Evolutionary conservation across 2,329 filamentous ascomycete species (phyloP).

Genomic region (Beauveria rudraprayagi): DNA sequence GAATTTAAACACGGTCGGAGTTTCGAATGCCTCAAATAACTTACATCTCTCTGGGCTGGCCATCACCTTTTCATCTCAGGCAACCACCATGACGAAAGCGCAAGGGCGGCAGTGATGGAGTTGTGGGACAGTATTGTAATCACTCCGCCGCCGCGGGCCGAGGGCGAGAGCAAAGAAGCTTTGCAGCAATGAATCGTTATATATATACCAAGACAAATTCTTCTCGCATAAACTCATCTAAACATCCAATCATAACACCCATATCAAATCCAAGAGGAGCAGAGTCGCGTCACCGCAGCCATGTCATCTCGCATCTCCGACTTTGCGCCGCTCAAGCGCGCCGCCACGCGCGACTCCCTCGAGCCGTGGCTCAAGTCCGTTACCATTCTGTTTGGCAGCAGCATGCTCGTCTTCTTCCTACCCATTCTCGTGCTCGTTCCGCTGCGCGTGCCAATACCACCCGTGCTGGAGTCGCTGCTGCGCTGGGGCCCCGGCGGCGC

Average conservation of each 20-base stretch:
- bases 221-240: no score
- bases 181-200: no score
- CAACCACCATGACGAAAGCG: background rate
- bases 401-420: background rate
- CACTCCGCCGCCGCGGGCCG: background rate
- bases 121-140: background rate
- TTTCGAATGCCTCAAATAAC: no score
- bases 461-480: background rate
- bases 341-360: background rate
- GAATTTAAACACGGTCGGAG: no score
- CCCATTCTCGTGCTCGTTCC: background rate
- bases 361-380: background rate
- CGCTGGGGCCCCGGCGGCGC: constrained; percentile 5
- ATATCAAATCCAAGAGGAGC: background rate
- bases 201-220: no score
- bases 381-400: background rate
- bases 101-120: background rate
- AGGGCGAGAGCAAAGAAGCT: background rate
- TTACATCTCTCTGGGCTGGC: background rate
- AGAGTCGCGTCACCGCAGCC: background rate
- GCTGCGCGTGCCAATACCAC: background rate
- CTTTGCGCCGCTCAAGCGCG: background rate
- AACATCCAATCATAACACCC: no score
- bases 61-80: background rate
- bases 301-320: background rate